A percentile compares a stretch with the other conserved stretches of the same genome.
Conservation (phyloP, 257 asterid genomes). For the Salvia miltiorrhiza region DNA sequence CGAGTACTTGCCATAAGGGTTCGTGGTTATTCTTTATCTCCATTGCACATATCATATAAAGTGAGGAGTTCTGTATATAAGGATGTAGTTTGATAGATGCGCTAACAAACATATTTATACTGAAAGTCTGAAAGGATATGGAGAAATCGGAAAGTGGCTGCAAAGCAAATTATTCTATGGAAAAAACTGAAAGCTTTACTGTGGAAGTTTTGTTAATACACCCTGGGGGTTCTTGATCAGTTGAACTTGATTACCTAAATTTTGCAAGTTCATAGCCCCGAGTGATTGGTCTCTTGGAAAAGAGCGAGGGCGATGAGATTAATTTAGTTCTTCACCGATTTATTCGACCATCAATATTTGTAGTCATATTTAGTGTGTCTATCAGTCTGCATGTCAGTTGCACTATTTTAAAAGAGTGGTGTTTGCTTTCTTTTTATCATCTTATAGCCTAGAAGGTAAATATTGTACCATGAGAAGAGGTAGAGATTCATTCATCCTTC, state of each 20-base stretch:
- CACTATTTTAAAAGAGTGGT: too few species aligned
- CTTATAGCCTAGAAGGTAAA: too few species aligned
- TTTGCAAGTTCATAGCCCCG: background rate
- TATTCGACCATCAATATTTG: background rate
- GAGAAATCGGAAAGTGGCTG: background rate
- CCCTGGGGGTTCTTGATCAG: background rate
- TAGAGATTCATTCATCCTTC: background rate
- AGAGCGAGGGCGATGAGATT: background rate
- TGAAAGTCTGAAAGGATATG: background rate
- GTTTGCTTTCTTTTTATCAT: too few species aligned
- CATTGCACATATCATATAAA: background rate
- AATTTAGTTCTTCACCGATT: background rate
- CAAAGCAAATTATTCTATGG: background rate
- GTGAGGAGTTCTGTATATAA: background rate
- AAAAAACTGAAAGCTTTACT: conserved; percentile 1
- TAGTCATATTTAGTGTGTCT: too few species aligned
- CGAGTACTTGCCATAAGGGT: background rate
- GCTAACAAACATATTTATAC: background rate
- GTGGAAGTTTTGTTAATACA: background rate
- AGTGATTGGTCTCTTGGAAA: background rate
- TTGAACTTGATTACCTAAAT: background rate
- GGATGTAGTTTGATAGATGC: background rate
- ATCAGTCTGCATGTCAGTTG: too few species aligned
- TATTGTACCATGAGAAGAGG: too few species aligned
- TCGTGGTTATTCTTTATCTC: background rate